Percentiles rank a stretch among this genome's conserved stretches.
phyloP scores from a whole-genome alignment of 768 basidiomycete species.

The Calocybe indica region DNA sequence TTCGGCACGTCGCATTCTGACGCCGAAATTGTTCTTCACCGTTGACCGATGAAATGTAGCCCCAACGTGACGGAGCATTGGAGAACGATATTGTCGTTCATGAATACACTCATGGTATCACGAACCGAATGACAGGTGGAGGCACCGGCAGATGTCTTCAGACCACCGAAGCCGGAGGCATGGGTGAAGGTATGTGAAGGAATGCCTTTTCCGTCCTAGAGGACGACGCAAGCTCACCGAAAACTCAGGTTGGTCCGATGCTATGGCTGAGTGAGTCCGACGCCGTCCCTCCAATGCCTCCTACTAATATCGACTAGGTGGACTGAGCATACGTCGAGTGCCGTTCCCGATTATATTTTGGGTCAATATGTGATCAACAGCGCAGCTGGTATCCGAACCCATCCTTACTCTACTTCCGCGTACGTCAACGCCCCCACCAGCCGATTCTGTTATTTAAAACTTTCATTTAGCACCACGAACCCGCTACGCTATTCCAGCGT shows the following conservation, averaged over 20 bases:
- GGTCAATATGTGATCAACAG: slow-evolving; percentile 44
- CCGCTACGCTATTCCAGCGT: slow-evolving; percentile 30
- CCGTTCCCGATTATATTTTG: slow-evolving; percentile 23
- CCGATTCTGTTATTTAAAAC: slow-evolving; percentile 9
- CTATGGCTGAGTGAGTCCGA: slow-evolving; percentile 23
- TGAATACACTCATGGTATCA: slow-evolving; percentile 38
- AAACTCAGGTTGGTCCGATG: slow-evolving; percentile 33
- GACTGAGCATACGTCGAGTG: slow-evolving; percentile 24
- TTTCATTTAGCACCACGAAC: slow-evolving; percentile 17
- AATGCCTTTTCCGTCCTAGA: not conserved
- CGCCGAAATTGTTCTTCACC: not conserved
- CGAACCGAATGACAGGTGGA: slow-evolving; percentile 42
- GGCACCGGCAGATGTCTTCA: slow-evolving; percentile 46
- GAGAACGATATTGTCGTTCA: slow-evolving; percentile 41
- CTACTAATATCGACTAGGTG: slow-evolving; percentile 14
- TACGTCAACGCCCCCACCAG: slow-evolving; percentile 10
- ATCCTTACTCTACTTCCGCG: slow-evolving; percentile 43
- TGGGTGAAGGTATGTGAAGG: slow-evolving; percentile 36
- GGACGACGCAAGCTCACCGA: not conserved
- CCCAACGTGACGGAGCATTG: slow-evolving; percentile 47
- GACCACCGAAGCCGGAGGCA: slow-evolving; percentile 49
- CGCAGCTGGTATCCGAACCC: slow-evolving; percentile 39
- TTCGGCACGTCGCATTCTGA: slow-evolving; percentile 10
- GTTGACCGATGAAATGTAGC: slow-evolving; percentile 18
- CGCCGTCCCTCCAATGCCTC: not conserved